Base-by-base conservation (phyloP, 768 basidiomycete genomes). In the Termitomyces sp. region DNA sequence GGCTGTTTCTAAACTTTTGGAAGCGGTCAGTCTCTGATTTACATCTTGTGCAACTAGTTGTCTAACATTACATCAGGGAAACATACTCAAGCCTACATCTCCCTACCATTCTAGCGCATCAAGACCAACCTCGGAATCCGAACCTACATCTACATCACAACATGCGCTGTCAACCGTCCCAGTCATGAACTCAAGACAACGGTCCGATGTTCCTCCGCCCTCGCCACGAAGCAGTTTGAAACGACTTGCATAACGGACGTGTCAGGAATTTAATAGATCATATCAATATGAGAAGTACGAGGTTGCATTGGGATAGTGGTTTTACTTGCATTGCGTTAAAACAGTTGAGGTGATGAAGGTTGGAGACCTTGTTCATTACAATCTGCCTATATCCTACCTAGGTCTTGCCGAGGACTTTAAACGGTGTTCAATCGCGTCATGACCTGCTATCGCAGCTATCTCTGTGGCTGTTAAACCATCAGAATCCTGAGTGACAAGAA, bases 1-100 rank as follows among this genome's bases (percentile, higher is more conserved):
- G 69, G 80, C 88, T 6, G 92, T 91, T 5, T 84, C 88, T 45
- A 87, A 81, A 67, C 69, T 98, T 65, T 74, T 98, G 69, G 86
- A 90, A 70, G 77, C 87, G 81, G 96, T 94, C 68, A 69, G 90
- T 80, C 63, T 53, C 42, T 60, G 45, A n/a, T 45, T 45, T n/a
- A 43, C 25, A 17, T 38, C 40, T 36, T 54, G 45, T 14, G 12
- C 31, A 12, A 14, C 55, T n/a, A 45, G 6, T 34, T 7, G 31
- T 56, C 31, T 34, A 45, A 56, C n/a, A 43, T 20, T 9, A 14
- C n/a, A 59, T 12, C 58, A 90, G 88, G 88, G 88, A 59, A 82
- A 84, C 40, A 80, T 90, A 54, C 76, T 89, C 52, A 76, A 80
- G 49, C 80, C 85, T 25, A 77, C 77, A 63, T 86, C 85, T 25